Conservation (phyloP, 768 basidiomycete species). For the Boletus rubroflammeus region DNA sequence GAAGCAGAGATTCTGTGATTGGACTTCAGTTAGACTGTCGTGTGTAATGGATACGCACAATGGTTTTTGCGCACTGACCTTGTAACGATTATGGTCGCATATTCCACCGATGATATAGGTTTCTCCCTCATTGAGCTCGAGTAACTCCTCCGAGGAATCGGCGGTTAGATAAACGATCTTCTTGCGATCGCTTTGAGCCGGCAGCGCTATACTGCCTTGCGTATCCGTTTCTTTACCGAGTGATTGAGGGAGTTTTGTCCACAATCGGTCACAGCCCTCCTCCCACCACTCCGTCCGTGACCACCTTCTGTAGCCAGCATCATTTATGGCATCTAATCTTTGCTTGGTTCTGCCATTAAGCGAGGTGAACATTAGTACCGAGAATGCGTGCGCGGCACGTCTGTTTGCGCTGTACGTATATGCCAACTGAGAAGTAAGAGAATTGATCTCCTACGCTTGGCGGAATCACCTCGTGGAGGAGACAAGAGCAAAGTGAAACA, state of each 20-base stretch:
- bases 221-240: constrained; percentile 1
- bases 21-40: constrained; percentile 13
- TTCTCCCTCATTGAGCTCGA: constrained; percentile 77
- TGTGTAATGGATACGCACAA: background rate
- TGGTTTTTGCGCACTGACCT: constrained; percentile 43
- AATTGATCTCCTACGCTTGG: constrained; percentile 74
- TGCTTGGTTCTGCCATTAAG: constrained; percentile 66
- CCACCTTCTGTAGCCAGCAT: constrained; percentile 79
- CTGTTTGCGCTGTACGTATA: constrained; percentile 90
- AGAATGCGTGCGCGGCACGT: constrained; percentile 63
- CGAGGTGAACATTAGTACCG: constrained; percentile 73
- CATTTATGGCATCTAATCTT: constrained; percentile 60
- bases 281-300: constrained; percentile 78
- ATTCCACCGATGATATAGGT: constrained; percentile 96
- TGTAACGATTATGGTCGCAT: constrained; percentile 94
- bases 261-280: constrained; percentile 68
- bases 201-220: background rate
- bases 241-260: constrained; percentile 35
- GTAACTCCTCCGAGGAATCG: constrained; percentile 83
- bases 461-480: constrained; percentile 10
- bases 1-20: constrained; percentile 75
- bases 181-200: constrained; percentile 34
- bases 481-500: constrained; percentile 17
- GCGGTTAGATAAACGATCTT: constrained; percentile 90
- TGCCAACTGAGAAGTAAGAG: constrained; percentile 85